Conservation (phyloP, 305 asterid genomes). For the Plantago rigida region DNA sequence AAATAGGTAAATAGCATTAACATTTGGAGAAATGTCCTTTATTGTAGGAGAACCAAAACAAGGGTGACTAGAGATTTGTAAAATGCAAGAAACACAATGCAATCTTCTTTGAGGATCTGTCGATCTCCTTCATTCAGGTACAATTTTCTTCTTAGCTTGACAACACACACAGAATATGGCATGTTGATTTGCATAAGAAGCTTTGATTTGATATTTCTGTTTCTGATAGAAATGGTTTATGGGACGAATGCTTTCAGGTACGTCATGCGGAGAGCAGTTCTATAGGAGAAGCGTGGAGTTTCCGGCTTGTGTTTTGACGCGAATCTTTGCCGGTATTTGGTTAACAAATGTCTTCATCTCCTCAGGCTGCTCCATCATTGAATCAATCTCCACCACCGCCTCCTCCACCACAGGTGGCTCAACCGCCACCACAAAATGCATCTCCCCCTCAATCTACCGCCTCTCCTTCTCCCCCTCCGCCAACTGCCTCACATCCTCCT, state of each 20-base stretch:
- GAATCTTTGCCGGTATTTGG: slow-evolving; percentile 3
- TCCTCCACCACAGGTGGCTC: neutral
- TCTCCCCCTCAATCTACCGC: slow-evolving; percentile 7
- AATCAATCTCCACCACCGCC: neutral
- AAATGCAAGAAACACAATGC: too few species aligned
- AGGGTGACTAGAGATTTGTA: too few species aligned
- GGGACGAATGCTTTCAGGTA: neutral
- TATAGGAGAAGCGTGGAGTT: slow-evolving; percentile 4
- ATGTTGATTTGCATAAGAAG: too few species aligned
- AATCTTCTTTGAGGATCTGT: neutral
- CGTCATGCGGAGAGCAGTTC: slow-evolving; percentile 3
- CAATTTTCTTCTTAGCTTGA: neutral
- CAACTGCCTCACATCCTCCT: neutral
- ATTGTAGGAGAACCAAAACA: slow-evolving; percentile 16
- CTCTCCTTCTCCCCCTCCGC: neutral
- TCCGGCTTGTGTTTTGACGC: neutral
- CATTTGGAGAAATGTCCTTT: slow-evolving; percentile 7
- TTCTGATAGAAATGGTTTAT: neutral
- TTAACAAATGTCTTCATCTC: slow-evolving; percentile 5
- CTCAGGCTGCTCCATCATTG: neutral
- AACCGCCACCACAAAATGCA: neutral
- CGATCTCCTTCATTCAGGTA: neutral
- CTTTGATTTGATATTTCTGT: neutral
- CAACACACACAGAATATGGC: neutral
- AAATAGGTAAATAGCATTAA: neutral